Conservation (phyloP, 2,329 filamentous ascomycete species). For the Teratosphaeria nubilosa region DNA sequence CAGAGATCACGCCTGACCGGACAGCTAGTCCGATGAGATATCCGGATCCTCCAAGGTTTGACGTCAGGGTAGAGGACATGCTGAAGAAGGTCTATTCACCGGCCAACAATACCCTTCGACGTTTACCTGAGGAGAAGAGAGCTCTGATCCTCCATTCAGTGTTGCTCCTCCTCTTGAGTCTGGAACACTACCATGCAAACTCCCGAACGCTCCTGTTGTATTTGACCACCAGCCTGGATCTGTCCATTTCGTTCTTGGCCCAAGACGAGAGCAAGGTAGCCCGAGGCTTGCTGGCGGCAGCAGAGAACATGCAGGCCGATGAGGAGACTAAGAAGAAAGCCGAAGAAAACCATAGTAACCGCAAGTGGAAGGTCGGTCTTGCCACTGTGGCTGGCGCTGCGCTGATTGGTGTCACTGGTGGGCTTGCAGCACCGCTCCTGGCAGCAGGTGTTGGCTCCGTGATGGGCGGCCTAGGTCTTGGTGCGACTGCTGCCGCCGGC, state of each 20-base stretch:
- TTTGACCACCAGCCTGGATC: conserved; percentile 25
- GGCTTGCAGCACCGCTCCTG: conserved; percentile 66
- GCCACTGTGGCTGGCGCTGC: conserved; percentile 82
- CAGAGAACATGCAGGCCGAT: conserved; percentile 67
- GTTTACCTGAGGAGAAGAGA: conserved; percentile 26
- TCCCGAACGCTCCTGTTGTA: conserved; percentile 27
- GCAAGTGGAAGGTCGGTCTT: conserved; percentile 73
- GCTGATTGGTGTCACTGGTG: conserved; percentile 72
- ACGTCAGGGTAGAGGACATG: conserved; percentile 21
- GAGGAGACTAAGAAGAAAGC: conserved; percentile 63
- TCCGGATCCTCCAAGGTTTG: conserved; percentile 16
- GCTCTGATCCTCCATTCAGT: conserved; percentile 28
- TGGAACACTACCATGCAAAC: conserved; percentile 29
- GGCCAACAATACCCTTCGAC: conserved; percentile 26
- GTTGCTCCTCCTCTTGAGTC: conserved; percentile 28
- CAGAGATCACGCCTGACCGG: conserved; percentile 5
- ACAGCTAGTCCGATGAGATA: conserved; percentile 13
- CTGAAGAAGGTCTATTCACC: conserved; percentile 26
- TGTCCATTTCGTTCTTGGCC: conserved; percentile 22
- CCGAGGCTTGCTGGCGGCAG: conserved; percentile 61
- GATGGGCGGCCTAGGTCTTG: conserved; percentile 66
- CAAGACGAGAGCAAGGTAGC: conserved; percentile 57
- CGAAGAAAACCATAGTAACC: conserved; percentile 54
- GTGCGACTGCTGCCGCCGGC: conserved; percentile 61
- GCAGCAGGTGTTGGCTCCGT: conserved; percentile 70